Conservation (phyloP, 1,284 basidiomycete species). For the Amylostereum areolatum region DNA sequence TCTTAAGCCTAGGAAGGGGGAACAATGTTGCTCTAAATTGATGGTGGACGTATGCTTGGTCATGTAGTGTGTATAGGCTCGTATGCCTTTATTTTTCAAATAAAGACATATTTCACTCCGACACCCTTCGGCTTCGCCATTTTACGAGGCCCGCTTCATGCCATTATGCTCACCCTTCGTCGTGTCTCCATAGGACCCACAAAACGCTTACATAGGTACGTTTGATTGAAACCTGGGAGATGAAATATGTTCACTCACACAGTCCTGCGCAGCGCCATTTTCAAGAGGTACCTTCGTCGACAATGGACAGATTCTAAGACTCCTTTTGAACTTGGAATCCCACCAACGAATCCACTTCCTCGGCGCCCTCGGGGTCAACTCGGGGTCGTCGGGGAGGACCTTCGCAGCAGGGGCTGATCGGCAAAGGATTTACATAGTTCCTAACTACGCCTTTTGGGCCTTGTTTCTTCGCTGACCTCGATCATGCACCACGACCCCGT, state of each 20-base stretch:
- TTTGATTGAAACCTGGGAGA: no score
- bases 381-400: neutral
- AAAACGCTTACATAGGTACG: no score
- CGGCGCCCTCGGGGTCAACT: neutral
- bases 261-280: no score
- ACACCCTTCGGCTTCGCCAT: neutral
- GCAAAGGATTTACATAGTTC: neutral
- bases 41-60: neutral
- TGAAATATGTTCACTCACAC: no score
- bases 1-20: no score
- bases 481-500: no score
- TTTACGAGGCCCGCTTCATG: neutral
- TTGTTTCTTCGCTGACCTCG: neutral
- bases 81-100: neutral
- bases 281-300: no score
- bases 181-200: no score
- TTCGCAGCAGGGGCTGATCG: neutral
- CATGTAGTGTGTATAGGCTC: neutral
- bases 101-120: neutral
- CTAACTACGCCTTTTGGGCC: neutral
- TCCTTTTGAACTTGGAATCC: neutral
- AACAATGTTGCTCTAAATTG: neutral
- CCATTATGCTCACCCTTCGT: no score
- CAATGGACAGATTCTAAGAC: neutral
- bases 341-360: no score